Evolutionary conservation across 495 filamentous ascomycete species (phyloP).

Genomic region (Staphylotrichum longicolle): DNA sequence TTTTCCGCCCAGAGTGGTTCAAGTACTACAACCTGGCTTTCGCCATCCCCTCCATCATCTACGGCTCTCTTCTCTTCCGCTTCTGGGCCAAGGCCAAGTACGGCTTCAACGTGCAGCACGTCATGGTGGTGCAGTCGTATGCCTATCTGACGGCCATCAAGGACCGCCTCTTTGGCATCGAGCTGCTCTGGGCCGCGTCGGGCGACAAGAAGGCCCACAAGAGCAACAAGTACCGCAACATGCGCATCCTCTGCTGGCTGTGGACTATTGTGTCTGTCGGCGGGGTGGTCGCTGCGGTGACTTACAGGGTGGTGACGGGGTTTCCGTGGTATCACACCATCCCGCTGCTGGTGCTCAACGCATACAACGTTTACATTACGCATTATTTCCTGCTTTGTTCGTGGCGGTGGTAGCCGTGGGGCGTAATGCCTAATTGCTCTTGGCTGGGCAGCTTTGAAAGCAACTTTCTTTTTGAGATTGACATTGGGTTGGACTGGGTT

Average conservation of each 20-base stretch:
- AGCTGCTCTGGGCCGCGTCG: conserved; percentile 36
- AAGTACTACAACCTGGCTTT: conserved; percentile 40
- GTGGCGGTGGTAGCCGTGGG: conserved; percentile 30
- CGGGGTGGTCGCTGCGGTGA: conserved; percentile 28
- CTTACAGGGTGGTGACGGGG: conserved; percentile 24
- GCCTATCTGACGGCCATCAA: conserved; percentile 39
- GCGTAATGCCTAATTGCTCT: not conserved
- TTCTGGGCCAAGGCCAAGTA: conserved; percentile 35
- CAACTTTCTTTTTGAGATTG: not conserved
- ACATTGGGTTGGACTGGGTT: not conserved
- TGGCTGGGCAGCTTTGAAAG: not conserved
- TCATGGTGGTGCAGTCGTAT: conserved; percentile 38
- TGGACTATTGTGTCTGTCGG: conserved; percentile 30
- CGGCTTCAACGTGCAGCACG: conserved; percentile 39
- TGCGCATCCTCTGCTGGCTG: conserved; percentile 33
- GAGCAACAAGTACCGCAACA: conserved; percentile 36
- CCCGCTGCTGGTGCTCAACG: conserved; percentile 31
- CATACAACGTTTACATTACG: conserved; percentile 33
- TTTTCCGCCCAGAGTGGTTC: conserved; percentile 35
- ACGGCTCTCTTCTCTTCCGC: conserved; percentile 32
- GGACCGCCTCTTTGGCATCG: conserved; percentile 34
- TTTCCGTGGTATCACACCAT: conserved; percentile 34
- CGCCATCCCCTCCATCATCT: conserved; percentile 36
- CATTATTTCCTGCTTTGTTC: conserved; percentile 34
- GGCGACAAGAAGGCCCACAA: conserved; percentile 39